Evolutionary conservation across 805 yeast genomes (phyloP), one percentile per base, ranked within the genome.

Genomic region (Candida michaelii): DNA sequence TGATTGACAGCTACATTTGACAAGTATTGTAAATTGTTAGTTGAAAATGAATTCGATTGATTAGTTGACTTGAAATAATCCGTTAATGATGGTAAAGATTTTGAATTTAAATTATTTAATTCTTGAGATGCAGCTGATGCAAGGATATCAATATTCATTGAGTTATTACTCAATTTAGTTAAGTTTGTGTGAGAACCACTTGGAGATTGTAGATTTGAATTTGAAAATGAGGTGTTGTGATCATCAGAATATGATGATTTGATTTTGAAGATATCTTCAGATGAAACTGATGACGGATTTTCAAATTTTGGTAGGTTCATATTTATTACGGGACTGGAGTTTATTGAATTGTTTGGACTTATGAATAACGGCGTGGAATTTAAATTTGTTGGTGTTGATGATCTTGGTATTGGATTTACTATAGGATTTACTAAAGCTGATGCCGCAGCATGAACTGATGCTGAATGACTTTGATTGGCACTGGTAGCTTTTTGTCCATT

Each of bases 41-140:
- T 46, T 42, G 50, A 46, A 15, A 49, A 49, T 6, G 53, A 49
- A 24, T 49, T 49, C 6, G 47, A 29, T 5, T n/a, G 24, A 18
- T 42, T 40, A 6, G 43, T 35, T 5, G 43, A 12, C 18, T 48
- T 48, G 50, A 77, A 77, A 59, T 73, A 76, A 42, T 75, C 76
- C 0, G 77, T 63, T 40, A 77, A 61, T 14, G 79, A 73, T 10
- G 82, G 82, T 25, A 77, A 61, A 6, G 80, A 74, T 54, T 72
- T 76, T 19, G 54, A 50, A 47, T 70, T 69, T 46, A 77, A 48
- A 44, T 67, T 65, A 42, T 67, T 67, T 43, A 77, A 63, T 55
- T 77, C 82, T 53, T 76, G 79, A 3, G 78, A 67, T 3, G 82
- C 82, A 5, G 81, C 80, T 10, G 74, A 62, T 5, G 81, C 82